Base-by-base conservation (phyloP, 2,329 filamentous ascomycete genomes). In the Cladosporium sp. region DNA sequence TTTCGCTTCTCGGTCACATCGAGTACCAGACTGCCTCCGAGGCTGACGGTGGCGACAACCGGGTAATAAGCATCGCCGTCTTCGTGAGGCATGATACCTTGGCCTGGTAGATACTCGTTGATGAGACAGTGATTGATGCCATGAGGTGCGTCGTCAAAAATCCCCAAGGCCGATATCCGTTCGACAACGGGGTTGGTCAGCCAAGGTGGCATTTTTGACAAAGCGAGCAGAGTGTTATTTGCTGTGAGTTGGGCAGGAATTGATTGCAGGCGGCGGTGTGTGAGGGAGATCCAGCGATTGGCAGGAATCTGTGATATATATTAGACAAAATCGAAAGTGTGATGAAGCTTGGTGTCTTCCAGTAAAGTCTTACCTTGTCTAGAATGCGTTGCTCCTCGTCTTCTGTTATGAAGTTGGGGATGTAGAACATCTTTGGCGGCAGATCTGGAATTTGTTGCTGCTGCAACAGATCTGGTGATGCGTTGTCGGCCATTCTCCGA, bases 81-180 rank as follows among this genome's bases (percentile, higher is more conserved):
- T 83, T 97, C 95, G 77, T 98, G 94, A 57, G 93, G 89, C 92
- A 97, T 96, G 71, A 98, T 98, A n/a, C 94, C 94, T 69, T 97
- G 87, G 1, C 92, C 92, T 0, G 92, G 88, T 1, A 85, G 84
- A 77, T 98, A 99, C 77, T 97, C 93, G 75, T 99, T 99, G 72
- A 98, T 88, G 44, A 98, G 83, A 55, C 96, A 92, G 79, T 98
- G 95, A 73, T 98, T 99, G 2, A 94, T 92, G 21, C 81, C 73
- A 74, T 98, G 93, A 5, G 92, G 91, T 60, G 93, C 92, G 24
- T 82, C 76, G 2, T 76, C 68, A 74, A 89, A 90, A 14, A 89
- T 79, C 4, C 78, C 79, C 0, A 85, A 72, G 1, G 73, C 69
- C 26, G 80, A 70, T 67, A 84, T 80, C 41, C 86, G 89, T 3